Evolutionary conservation across 768 basidiomycete genomes (phyloP), one percentile per base, ranked within the genome.

Genomic region (Kwoniella newhampshirensis): DNA sequence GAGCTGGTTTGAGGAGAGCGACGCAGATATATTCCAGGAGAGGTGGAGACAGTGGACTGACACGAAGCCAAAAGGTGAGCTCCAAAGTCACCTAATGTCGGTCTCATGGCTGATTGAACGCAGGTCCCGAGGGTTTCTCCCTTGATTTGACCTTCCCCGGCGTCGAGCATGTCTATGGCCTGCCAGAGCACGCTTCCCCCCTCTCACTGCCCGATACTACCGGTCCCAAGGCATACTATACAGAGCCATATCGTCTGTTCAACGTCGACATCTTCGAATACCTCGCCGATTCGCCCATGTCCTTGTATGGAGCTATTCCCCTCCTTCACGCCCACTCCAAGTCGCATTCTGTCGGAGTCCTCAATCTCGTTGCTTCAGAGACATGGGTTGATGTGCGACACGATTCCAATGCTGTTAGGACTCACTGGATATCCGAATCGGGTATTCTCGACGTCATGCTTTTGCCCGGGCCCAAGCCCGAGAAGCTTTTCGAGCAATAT

Each of bases 261-360:
- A 99, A 99, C 70, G 79, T 87, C 49, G 96, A 99, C 69, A 92
- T 97, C 37, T 98, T 97, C 73, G 93, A 99, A 77, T 97, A 98
- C 76, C 83, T 88, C 23, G 85, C 90, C 12, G 74, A 77, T 41
- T 78, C 78, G 1, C 74, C 77, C 36, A 79, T 79, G 78, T 86
- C 88, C 1, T 84, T 97, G 46, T 97, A 98, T 69, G 93, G 94
- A 46, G 85, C 88, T 18, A 88, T 97, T 54, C 94, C 89, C 12
- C 76, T 97, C 62, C 84, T 99, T 80, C 91, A 99, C 66, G 94
- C 96, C 0, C 94, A 97, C 65, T 87, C 90, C 0, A 78, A 83
- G 28, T 84, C 86, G 8, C 87, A 89, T 0, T 96, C 94, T 6
- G 91, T 97, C 35, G 94, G 86, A 3, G 81, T 98, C 37, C 89